Evolutionary conservation across 306 rosid genomes (phyloP).

Genomic region (Vicia villosa): DNA sequence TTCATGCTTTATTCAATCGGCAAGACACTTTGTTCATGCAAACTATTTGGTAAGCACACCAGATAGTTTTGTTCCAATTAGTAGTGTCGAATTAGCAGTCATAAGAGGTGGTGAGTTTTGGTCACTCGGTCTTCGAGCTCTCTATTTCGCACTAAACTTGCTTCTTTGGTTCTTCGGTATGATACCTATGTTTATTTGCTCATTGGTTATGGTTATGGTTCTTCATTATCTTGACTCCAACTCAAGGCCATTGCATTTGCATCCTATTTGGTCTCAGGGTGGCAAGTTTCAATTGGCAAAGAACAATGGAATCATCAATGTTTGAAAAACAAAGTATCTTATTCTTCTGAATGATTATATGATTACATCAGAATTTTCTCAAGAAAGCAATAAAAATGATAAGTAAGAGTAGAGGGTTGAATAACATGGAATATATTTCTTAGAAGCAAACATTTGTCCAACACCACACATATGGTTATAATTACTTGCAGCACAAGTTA

Average conservation of each 20-base stretch:
- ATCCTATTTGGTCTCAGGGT: conserved; percentile 14
- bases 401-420: neutral
- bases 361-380: neutral
- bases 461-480: neutral
- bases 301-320: neutral
- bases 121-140: conserved; percentile 75
- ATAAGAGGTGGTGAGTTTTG: conserved; percentile 78
- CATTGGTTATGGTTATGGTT: conserved; percentile 49
- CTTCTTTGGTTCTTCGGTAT: conserved; percentile 87
- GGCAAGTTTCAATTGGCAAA: conserved; percentile 17
- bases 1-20: conserved; percentile 69
- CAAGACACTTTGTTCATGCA: conserved; percentile 79
- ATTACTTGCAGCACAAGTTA: conserved; percentile 23
- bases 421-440: conserved; percentile 8
- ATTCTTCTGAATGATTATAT: conserved; percentile 3
- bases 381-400: neutral
- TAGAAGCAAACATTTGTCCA: conserved; percentile 37
- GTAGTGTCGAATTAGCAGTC: conserved; percentile 58
- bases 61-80: conserved; percentile 47
- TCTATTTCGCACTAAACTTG: conserved; percentile 68
- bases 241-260: conserved; percentile 54
- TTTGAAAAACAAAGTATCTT: conserved; percentile 12
- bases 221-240: conserved; percentile 62
- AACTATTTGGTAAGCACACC: conserved; percentile 74
- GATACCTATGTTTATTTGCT: conserved; percentile 71